Conservation (phyloP, 345 rosid genomes). For the Iberis pinnata region DNA sequence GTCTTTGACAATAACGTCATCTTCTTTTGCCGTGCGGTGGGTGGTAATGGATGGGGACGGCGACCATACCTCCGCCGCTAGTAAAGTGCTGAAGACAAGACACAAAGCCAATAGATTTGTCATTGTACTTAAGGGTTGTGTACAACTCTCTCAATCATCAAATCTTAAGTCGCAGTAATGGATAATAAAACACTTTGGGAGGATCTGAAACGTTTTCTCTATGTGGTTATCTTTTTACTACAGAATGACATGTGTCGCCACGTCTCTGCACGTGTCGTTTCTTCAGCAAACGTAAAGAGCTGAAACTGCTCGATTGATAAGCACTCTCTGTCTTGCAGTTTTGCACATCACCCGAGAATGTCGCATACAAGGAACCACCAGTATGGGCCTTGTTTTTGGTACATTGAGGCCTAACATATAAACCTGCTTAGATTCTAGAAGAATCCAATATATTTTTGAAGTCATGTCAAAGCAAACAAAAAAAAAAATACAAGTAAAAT, state of each 20-base stretch:
- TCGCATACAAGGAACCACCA: no score
- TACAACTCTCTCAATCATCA: not conserved
- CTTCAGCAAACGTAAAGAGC: not conserved
- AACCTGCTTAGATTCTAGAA: no score
- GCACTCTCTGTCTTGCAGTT: no score
- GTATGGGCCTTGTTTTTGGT: no score
- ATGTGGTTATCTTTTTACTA: slow-evolving; percentile 7
- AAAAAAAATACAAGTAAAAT: no score
- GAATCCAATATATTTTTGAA: no score
- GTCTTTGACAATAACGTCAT: slow-evolving; percentile 50
- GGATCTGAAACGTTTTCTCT: no score
- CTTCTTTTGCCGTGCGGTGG: slow-evolving; percentile 7
- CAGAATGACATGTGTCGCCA: slow-evolving; percentile 44
- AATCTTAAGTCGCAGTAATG: slow-evolving; percentile 9
- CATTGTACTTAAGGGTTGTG: slow-evolving; percentile 25
- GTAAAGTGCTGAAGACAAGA: slow-evolving; percentile 44
- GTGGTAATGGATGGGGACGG: slow-evolving; percentile 28
- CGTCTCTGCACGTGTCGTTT: slow-evolving; percentile 32
- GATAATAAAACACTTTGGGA: no score
- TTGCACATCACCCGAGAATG: no score
- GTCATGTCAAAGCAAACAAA: no score
- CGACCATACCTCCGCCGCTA: slow-evolving; percentile 55
- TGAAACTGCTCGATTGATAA: not conserved
- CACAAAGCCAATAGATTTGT: slow-evolving; percentile 47
- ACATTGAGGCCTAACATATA: no score